Base-by-base conservation (phyloP, 2,329 filamentous ascomycete species). In the Colletotrichum sp. region DNA sequence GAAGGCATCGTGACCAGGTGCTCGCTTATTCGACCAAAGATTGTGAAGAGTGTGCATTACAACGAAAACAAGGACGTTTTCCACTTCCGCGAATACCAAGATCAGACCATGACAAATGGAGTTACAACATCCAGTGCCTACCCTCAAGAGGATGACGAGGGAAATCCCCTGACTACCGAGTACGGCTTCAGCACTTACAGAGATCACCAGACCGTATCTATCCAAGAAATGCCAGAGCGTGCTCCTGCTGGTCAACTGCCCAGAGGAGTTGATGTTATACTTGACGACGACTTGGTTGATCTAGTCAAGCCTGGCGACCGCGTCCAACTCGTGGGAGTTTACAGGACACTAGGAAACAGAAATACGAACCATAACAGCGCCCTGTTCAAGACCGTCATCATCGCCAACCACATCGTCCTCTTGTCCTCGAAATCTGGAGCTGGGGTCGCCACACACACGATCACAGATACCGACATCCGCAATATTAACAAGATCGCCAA, bases 401-500 rank as follows among this genome's bases (percentile, higher is more conserved):
- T 99, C 60, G 96, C 96, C 43, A 99, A 99, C 86, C 98, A 99
- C 80, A 90, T 99, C 71, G 96, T 98, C 61, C 90, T 98, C 38
- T 90, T 99, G 8, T 98, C 97, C 3, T 98, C 96, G 18, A 99
- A 99, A 83, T 97, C 96, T 3, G 96, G 96, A 24, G 97, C 96
- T 67, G 97, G 96, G 38, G 94, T 98, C 79, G 96, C 96, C 0
- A 94, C 97, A 76, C 94, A 96, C 18, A 94, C 92, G 7, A 98
- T 99, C 79, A 98, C 97, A 21, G 97, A 98, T 84, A 97, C 94
- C 2, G 97, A 99, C 82, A 97, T 99, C 82, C 94, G 97, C 80
- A 98, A 99, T 83, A 99, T 99, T 89, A 98, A 98, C 88, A 98
- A 98, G 85, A 91, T 98, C 71, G 90, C 96, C 12, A 99, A 98